Evolutionary conservation across 106 monocot species (phyloP).

Genomic region (Acorus gramineus): DNA sequence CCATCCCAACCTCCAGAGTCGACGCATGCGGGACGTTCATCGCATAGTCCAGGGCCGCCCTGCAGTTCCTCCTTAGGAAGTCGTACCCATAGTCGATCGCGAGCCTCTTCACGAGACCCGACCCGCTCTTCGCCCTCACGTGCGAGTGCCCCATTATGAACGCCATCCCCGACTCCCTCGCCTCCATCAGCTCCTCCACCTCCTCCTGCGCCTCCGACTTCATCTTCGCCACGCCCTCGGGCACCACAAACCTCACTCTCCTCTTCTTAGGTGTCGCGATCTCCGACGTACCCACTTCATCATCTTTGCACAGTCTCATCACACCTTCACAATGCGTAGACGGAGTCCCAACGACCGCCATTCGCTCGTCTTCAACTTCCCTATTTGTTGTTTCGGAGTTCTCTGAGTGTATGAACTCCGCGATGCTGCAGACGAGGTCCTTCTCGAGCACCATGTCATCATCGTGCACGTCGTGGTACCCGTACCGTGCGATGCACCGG

Average conservation of each 20-base stretch:
- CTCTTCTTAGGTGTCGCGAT: constrained; percentile 3
- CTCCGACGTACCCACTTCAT: constrained; percentile 2
- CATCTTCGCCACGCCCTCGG: neutral
- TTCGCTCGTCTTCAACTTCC: constrained; percentile 1
- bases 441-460: constrained; percentile 42
- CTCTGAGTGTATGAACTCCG: constrained; percentile 34
- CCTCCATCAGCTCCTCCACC: constrained; percentile 32
- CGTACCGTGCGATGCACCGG: constrained; percentile 63
- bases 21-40: constrained; percentile 52
- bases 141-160: constrained; percentile 65
- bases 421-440: constrained; percentile 37
- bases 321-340: neutral
- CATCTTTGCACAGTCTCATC: neutral
- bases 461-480: constrained; percentile 56
- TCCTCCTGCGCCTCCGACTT: constrained; percentile 21
- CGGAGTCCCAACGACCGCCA: constrained; percentile 17
- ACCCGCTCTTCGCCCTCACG: constrained; percentile 36
- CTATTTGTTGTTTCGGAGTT: constrained; percentile 5
- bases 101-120: constrained; percentile 32
- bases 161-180: constrained; percentile 46
- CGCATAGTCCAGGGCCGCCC: constrained; percentile 40
- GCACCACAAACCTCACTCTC: constrained; percentile 38
- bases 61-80: constrained; percentile 51
- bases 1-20: constrained; percentile 59
- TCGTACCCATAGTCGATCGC: constrained; percentile 44